Base-by-base conservation (phyloP, 176 grass and related monocot genomes). In the Miscanthus lutarioriparius region DNA sequence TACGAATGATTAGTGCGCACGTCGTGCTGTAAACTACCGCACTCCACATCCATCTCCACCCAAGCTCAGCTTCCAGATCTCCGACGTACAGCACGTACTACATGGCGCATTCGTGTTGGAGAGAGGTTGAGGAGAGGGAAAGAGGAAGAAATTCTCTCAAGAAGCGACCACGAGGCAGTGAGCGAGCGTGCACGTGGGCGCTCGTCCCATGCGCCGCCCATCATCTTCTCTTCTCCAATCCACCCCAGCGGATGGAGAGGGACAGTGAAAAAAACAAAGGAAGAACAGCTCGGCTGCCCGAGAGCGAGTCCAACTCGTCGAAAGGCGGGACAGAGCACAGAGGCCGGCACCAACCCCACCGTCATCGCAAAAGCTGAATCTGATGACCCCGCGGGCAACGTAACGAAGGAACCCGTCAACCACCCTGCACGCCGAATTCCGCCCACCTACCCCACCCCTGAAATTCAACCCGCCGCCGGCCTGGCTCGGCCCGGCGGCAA, bases 191-290 rank as follows among this genome's bases (percentile, higher is more conserved):
- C 75, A 74, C 75, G 75, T 72, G 74, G 54, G 51, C 12, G 2
- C 76, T 74, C 67, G 15, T 14, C 27, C 26, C 80, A 83, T 54
- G 65, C 74, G 81, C 85, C 62, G 45, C 61, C 78, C 78, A 76
- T 35, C 8, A 13, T 66, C 70, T 5, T 37, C 8, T 66, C 70
- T 8, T 37, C 8, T 58, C 51, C 49, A 53, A 53, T 53, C 48
- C 15, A 51, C 0, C 5, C 45, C 14, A 48, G 45, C 14, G 48
- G 48, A 51, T 6, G 15, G 47, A 0, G 15, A 6, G 10, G n/a
- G 10, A 12, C 10, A 7, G 32, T 0, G 1, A 1, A 4, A 35
- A 32, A 19, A 36, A n/a, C 54, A 45, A n/a, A 64, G 1, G 3
- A 64, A 3, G 44, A 64, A 45, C 68, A 79, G 36, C 72, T 51